A percentile compares a stretch with the other conserved stretches of the same genome.
phyloP scores from a whole-genome alignment of 768 basidiomycete species.

The Pholiota microspora region DNA sequence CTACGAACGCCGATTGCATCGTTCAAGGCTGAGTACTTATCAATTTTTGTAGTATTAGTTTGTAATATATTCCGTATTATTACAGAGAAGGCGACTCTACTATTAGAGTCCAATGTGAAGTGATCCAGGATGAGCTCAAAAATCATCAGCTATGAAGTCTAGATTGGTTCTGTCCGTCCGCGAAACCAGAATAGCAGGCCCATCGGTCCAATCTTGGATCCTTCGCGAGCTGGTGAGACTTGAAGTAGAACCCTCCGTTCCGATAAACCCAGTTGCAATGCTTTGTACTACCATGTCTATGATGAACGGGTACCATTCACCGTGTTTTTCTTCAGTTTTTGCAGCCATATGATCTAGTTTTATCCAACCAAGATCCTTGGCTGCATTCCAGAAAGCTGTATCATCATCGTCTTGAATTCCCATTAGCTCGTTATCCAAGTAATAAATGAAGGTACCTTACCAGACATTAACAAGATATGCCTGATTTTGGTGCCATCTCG shows the following conservation, averaged over 20 bases:
- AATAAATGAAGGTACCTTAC: constrained; percentile 15
- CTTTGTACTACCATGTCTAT: constrained; percentile 60
- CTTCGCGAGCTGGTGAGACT: constrained; percentile 50
- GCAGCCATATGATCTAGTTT: constrained; percentile 37
- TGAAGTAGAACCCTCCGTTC: constrained; percentile 61
- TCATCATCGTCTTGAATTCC: constrained; percentile 39
- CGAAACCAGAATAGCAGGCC: constrained; percentile 19
- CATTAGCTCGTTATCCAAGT: background rate
- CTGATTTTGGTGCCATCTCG: constrained; percentile 28
- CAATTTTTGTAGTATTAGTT: too few species aligned
- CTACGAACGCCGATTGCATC: too few species aligned
- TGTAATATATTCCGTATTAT: too few species aligned
- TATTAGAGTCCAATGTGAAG: background rate
- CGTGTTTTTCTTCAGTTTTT: constrained; percentile 31
- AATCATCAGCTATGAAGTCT: background rate
- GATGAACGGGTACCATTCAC: constrained; percentile 48
- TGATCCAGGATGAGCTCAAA: background rate
- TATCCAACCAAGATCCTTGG: constrained; percentile 40
- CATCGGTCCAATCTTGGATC: constrained; percentile 57
- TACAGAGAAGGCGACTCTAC: too few species aligned
- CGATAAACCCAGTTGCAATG: constrained; percentile 54
- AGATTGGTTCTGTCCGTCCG: background rate
- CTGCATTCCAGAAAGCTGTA: constrained; percentile 39
- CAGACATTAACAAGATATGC: constrained; percentile 45
- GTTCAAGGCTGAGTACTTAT: too few species aligned